Conservation (phyloP, 2,329 filamentous ascomycete genomes). For the Ceratocystis harringtonii region DNA sequence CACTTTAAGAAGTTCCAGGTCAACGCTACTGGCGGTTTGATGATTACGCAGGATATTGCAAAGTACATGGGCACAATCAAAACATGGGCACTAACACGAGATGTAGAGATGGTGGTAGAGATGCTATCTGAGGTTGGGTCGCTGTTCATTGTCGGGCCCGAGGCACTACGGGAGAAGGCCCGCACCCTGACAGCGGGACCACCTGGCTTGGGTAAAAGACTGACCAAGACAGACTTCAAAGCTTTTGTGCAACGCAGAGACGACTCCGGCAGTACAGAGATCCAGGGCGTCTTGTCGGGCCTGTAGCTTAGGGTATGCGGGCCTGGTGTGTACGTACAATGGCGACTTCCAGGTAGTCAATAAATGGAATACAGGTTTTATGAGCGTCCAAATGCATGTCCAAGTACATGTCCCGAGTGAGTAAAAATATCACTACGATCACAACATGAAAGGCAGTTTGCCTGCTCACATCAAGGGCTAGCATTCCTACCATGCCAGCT, state of each 20-base stretch:
- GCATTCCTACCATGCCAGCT: slow-evolving; percentile 1
- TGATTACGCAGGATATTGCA: slow-evolving; percentile 91
- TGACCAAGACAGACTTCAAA: slow-evolving; percentile 57
- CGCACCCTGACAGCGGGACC: slow-evolving; percentile 38
- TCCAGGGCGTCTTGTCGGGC: slow-evolving; percentile 65
- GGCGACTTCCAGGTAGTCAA: background rate
- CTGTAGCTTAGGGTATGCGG: slow-evolving; percentile 27
- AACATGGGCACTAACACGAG: slow-evolving; percentile 60
- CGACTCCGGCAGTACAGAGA: slow-evolving; percentile 63
- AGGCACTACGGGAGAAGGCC: slow-evolving; percentile 57
- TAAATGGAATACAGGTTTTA: background rate
- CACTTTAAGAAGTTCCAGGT: slow-evolving; percentile 93
- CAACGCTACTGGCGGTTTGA: slow-evolving; percentile 80
- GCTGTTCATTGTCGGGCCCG: slow-evolving; percentile 81
- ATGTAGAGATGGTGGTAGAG: slow-evolving; percentile 58
- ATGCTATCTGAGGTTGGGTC: slow-evolving; percentile 86
- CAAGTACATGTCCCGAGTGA: too few species aligned
- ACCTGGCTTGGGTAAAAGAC: slow-evolving; percentile 35
- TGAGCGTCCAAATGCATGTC: too few species aligned
- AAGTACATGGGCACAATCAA: slow-evolving; percentile 79
- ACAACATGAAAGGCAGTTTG: background rate
- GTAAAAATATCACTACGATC: background rate
- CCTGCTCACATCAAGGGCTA: background rate
- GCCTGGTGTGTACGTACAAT: background rate
- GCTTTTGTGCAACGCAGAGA: slow-evolving; percentile 75